These are phyloP conservation scores for Euclidium syriacum DNA, from an alignment of 345 rosid genomes.

Conservation along the genomic window DNA sequence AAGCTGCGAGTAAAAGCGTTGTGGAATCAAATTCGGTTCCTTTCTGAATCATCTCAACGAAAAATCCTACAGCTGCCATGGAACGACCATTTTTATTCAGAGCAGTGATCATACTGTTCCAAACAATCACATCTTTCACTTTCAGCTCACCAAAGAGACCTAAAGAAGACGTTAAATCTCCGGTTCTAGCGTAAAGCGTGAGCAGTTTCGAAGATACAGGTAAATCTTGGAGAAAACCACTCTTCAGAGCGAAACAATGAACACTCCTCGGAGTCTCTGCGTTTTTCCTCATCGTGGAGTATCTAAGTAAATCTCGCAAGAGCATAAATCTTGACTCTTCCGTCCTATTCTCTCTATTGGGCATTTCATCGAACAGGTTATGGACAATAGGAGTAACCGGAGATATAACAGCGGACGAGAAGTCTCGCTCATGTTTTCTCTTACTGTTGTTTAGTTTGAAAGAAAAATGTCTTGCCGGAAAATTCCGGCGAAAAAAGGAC, in stretches of 20 bases:
- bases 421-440: slow-evolving; percentile 13
- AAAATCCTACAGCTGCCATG: slow-evolving; percentile 30
- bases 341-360: slow-evolving; percentile 23
- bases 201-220: slow-evolving; percentile 45
- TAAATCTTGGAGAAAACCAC: slow-evolving; percentile 43
- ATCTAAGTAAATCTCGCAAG: slow-evolving; percentile 33
- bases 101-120: slow-evolving; percentile 60
- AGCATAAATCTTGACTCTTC: slow-evolving; percentile 6
- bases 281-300: slow-evolving; percentile 19
- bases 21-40: slow-evolving; percentile 52
- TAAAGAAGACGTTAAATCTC: slow-evolving; percentile 30
- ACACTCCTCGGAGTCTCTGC: slow-evolving; percentile 8
- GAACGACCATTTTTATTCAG: slow-evolving; percentile 36
- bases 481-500: background rate
- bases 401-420: background rate
- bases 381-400: slow-evolving; percentile 19
- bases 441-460: background rate
- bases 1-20: slow-evolving; percentile 41
- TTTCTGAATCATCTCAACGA: slow-evolving; percentile 36
- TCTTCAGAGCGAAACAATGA: slow-evolving; percentile 59
- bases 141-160: slow-evolving; percentile 39
- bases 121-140: slow-evolving; percentile 45
- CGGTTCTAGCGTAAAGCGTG: slow-evolving; percentile 39
- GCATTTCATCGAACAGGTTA: slow-evolving; percentile 42
- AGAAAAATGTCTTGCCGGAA: background rate